These are phyloP conservation scores for Boechera stricta DNA, from an alignment of 345 rosid species.

Conservation along the genomic window DNA sequence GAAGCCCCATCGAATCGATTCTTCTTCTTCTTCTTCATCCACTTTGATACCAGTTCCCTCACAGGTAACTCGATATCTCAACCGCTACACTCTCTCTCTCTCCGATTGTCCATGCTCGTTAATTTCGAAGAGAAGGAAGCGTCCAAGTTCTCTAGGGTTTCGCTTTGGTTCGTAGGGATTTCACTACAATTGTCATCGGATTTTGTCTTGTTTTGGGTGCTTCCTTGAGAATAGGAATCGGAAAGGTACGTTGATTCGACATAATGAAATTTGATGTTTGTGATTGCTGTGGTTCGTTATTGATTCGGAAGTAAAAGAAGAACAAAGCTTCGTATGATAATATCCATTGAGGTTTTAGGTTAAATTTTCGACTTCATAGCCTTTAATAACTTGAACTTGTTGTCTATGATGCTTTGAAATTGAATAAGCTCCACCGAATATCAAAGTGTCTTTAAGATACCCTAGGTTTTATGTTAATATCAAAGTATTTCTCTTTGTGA, in stretches of 20 bases:
- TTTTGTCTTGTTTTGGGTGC: background rate
- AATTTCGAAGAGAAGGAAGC: background rate
- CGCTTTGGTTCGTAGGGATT: constrained; percentile 3
- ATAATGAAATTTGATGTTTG: background rate
- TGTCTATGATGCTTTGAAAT: constrained; percentile 1
- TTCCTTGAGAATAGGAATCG: background rate
- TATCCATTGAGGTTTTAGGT: constrained; percentile 17
- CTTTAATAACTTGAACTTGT: background rate
- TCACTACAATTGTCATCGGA: background rate
- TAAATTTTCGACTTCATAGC: background rate
- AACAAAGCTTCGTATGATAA: background rate
- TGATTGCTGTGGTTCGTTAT: background rate
- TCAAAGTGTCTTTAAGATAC: background rate
- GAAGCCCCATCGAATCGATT: background rate
- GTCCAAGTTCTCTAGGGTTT: background rate
- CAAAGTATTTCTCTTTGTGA: background rate
- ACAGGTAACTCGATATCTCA: background rate
- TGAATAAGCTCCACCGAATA: constrained; percentile 1
- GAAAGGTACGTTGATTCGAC: background rate
- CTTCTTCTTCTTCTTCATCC: background rate
- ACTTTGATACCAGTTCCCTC: background rate
- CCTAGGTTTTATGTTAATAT: background rate
- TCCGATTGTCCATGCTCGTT: constrained; percentile 4
- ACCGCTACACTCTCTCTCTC: background rate
- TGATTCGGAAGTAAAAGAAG: constrained; percentile 5